Percentiles rank a stretch among this genome's conserved stretches.
phyloP scores from a whole-genome alignment of 2,329 filamentous ascomycete genomes.

The Hansfordia pulvinata region DNA sequence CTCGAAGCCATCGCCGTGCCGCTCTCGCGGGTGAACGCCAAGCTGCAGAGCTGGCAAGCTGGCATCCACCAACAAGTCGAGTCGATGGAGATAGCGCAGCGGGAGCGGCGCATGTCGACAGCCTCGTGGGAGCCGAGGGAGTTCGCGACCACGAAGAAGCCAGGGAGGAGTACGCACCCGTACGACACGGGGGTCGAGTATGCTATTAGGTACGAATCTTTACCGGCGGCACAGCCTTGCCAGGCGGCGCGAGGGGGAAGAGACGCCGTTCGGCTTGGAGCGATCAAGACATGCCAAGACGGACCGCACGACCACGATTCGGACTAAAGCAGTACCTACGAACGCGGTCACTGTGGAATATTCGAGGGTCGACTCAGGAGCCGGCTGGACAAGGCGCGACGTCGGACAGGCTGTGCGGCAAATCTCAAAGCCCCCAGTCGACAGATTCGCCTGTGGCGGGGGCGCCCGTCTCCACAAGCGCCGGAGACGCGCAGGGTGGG shows the following conservation, averaged over 20 bases:
- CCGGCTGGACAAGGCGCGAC: no score
- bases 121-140: slow-evolving; percentile 1
- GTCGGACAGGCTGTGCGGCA: no score
- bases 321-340: no score
- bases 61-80: slow-evolving; percentile 9
- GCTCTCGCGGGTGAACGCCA: slow-evolving; percentile 9
- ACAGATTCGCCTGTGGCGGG: no score
- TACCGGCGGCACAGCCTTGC: not conserved
- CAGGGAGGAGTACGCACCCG: not conserved
- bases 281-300: no score
- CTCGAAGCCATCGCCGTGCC: slow-evolving; percentile 8
- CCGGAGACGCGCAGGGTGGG: no score
- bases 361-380: not conserved
- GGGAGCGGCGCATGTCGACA: slow-evolving; percentile 4
- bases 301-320: no score
- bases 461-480: no score
- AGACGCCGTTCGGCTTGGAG: not conserved
- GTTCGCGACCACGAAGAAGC: not conserved
- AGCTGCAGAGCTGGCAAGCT: slow-evolving; percentile 11
- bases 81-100: slow-evolving; percentile 7
- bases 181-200: not conserved
- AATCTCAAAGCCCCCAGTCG: no score
- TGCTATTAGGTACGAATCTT: not conserved
- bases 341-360: not conserved
- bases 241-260: not conserved